Conservation (phyloP, 2,329 filamentous ascomycete genomes). For the Ophiostoma perfectum region DNA sequence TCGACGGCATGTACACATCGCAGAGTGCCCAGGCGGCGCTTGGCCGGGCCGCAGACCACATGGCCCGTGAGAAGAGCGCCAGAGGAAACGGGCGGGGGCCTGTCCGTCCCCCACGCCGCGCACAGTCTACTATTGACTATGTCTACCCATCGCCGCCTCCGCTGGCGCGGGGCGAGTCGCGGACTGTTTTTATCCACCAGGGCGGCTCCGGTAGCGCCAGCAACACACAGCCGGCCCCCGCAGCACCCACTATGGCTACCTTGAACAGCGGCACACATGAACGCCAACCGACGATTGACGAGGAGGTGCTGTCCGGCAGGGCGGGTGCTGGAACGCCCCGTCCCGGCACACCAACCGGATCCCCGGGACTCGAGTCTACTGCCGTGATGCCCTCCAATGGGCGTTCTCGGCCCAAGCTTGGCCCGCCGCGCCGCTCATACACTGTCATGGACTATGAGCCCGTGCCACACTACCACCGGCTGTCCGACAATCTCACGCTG, state of each 20-base stretch:
- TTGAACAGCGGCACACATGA: constrained; percentile 7
- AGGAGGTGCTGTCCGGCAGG: constrained; percentile 16
- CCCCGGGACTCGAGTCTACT: background rate
- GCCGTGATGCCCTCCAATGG: background rate
- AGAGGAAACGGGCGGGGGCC: constrained; percentile 31
- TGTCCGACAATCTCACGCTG: constrained; percentile 43
- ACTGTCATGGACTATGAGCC: constrained; percentile 58
- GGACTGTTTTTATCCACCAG: constrained; percentile 22
- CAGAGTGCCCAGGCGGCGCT: background rate
- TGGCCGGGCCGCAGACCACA: background rate
- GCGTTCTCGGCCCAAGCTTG: constrained; percentile 35
- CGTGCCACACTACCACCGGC: constrained; percentile 44
- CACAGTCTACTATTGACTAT: constrained; percentile 45
- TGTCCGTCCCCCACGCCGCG: constrained; percentile 40
- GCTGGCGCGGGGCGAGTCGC: constrained; percentile 21
- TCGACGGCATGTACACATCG: background rate
- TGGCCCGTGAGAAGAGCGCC: background rate
- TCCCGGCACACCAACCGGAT: background rate
- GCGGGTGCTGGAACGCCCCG: background rate
- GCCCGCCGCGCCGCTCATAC: constrained; percentile 51
- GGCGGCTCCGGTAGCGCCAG: background rate
- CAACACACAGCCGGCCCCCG: background rate
- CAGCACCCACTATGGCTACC: background rate
- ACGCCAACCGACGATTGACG: constrained; percentile 24
- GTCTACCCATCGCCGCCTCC: constrained; percentile 31